A percentile compares a stretch with the other conserved stretches of the same genome.
Conservation (phyloP, 176 grass and related monocot genomes). For the Eragrostis curvula region DNA sequence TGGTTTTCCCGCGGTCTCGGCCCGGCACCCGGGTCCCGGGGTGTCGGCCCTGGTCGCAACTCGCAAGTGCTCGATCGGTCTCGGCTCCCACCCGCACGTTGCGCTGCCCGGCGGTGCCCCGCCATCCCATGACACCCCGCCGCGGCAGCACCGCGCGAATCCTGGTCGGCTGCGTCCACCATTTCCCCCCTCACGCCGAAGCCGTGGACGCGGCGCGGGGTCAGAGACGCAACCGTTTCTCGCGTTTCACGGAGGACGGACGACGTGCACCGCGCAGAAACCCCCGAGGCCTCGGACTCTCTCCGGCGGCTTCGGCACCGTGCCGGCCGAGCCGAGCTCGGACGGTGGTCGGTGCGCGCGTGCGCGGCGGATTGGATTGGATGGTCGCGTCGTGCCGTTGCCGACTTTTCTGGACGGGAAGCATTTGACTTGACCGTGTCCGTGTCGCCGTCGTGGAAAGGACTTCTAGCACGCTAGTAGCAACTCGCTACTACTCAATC, state of each 20-base stretch:
- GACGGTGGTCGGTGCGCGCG: slow-evolving; percentile 10
- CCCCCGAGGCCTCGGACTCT: neutral
- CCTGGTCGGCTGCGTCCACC: neutral
- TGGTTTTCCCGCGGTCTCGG: neutral
- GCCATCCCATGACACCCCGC: slow-evolving; percentile 32
- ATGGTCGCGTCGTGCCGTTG: neutral
- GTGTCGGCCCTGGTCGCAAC: slow-evolving; percentile 22
- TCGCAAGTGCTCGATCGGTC: no score
- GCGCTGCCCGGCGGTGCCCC: slow-evolving; percentile 45
- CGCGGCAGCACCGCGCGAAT: neutral
- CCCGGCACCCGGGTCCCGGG: slow-evolving; percentile 19
- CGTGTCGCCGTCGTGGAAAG: slow-evolving; percentile 18
- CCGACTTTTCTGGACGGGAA: slow-evolving; percentile 16
- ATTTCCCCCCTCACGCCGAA: slow-evolving; percentile 13
- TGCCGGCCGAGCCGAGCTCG: neutral
- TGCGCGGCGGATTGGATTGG: neutral
- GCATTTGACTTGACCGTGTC: neutral
- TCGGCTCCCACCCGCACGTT: slow-evolving; percentile 29
- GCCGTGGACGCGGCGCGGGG: slow-evolving; percentile 3
- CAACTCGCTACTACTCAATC: no score
- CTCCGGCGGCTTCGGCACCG: slow-evolving; percentile 7
- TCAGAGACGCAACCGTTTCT: neutral
- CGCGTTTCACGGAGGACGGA: neutral
- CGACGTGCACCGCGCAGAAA: neutral
- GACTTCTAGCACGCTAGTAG: neutral